Percentiles rank a stretch among this genome's conserved stretches.
phyloP scores from a whole-genome alignment of 2,329 filamentous ascomycete species.

The Phyllosticta capitalensis region DNA sequence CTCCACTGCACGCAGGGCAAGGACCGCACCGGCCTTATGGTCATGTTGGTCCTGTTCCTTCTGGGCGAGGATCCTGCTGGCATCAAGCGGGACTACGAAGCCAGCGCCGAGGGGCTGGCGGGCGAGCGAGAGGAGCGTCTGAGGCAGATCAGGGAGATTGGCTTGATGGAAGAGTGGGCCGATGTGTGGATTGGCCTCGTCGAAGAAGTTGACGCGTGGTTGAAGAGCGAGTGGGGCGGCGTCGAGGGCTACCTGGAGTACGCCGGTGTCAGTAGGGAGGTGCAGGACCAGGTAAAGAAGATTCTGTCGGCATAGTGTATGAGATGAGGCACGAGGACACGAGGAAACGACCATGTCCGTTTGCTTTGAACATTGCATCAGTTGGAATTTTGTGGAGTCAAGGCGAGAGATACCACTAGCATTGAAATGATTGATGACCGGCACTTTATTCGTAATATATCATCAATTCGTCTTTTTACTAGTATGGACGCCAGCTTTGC shows the following conservation, averaged over 20 bases:
- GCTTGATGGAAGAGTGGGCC: constrained; percentile 51
- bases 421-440: neutral
- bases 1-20: constrained; percentile 87
- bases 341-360: neutral
- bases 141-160: constrained; percentile 59
- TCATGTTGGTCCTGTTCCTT: constrained; percentile 58
- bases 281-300: constrained; percentile 25
- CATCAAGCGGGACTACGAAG: constrained; percentile 62
- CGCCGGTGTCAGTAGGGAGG: constrained; percentile 43
- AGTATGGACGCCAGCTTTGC: neutral
- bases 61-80: constrained; percentile 47
- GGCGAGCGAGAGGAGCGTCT: constrained; percentile 55
- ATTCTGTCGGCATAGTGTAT: constrained; percentile 16
- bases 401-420: neutral
- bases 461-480: neutral
- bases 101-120: constrained; percentile 52
- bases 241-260: constrained; percentile 54
- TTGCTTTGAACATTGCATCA: neutral
- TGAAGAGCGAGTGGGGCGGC: constrained; percentile 56
- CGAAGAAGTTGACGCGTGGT: constrained; percentile 45
- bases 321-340: neutral
- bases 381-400: neutral
- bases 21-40: constrained; percentile 67
- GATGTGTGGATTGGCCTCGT: constrained; percentile 47
- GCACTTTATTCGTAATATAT: neutral